Evolutionary conservation across 2,329 filamentous ascomycete species (phyloP), one percentile per base, ranked within the genome.

Genomic region (Arachnopeziza araneosa): DNA sequence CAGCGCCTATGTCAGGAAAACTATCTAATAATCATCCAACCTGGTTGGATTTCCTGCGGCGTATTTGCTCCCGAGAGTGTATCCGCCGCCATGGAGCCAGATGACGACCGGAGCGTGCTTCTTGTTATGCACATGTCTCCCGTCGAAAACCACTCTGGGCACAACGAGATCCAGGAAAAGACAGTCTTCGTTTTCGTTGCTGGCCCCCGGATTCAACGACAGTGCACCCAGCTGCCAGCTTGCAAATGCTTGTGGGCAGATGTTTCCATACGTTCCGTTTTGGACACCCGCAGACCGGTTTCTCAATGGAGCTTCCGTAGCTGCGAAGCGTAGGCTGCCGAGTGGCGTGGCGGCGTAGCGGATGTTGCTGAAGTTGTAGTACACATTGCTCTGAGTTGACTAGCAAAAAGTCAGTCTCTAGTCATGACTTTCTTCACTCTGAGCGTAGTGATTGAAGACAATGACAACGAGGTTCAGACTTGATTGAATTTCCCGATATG

Each of bases 51-150:
- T 73, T 12, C 69, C 64, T 53, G 67, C 69, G 24, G 70, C 69
- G 24, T 71, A 72, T 64, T 80, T 80, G 52, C 71, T 71, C 10
- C 74, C 74, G 1, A 69, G 62, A 2, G 71, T 72, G 55, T 78
- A 80, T 6, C 78, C 78, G 1, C 79, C 78, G 9, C 78, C 78
- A 61, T 80, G 78, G 51, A 80, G 77, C 75, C 75, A 79, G 8
- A 80, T 74, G 1, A 80, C 58, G 0, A 80, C 78, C 0, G 78
- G 61, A 44, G 54, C 63, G 72, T 66, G 59, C 60, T 54, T 26
- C 17, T 26, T 23, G 14, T 23, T n/a, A 44, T 44, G 10, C 5
- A 19, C 17, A 44, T 44, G 36, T 19, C 36, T 44, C 1, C 22
- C 26, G 21, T 22, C 24, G 3, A 32, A 24, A 55, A 55, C 21